Evolutionary conservation across 2,329 filamentous ascomycete species (phyloP), one percentile per base, ranked within the genome.

Genomic region (Talaromyces sp.): DNA sequence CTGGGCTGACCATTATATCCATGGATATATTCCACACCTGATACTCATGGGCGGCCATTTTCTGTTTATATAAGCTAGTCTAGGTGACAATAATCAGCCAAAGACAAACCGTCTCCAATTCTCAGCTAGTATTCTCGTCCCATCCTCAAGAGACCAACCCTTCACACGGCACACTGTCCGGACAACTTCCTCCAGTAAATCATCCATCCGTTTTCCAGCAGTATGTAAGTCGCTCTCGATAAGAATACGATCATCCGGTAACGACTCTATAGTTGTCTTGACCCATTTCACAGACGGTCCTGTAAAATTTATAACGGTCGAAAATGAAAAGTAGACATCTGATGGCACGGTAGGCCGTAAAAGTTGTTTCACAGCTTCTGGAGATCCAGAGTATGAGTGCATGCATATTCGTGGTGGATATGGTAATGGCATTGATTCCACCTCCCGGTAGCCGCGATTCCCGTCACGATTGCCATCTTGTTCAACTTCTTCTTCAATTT

Each of bases 381-480:
- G 79, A 5, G 87, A 82, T 0, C 91, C 93, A 50, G 89, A 95
- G 73, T 91, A 99, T 0, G 92, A 97, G 73, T 99, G 94, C 60
- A 99, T 83, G 69, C 94, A 99, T 69, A 97, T 87, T 8, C 92
- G 80, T 0, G 92, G 91, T 3, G 94, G 92, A 65, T 88, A 97
- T 0, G 89, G 87, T 60, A 81, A 85, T 1, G 57, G 52, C 5
- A 31, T 43, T 11, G 19, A 22, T 5, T 48, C 53, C 9, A 7
- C 13, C 25, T 36, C 35, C 46, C 37, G 21, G 35, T n/a, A 22
- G 17, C 67, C 57, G 31, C 62, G 61, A 13, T 66, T 54, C 33
- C 17, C 33, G 17, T 67, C 57, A 33, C 62, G 61, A 13, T 66
- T 54, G 33, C 65, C 59, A 17, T 69, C 66, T 11, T 70, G 66